Evolutionary conservation across 306 rosid genomes (phyloP).

Genomic region (Canavalia gladiata): DNA sequence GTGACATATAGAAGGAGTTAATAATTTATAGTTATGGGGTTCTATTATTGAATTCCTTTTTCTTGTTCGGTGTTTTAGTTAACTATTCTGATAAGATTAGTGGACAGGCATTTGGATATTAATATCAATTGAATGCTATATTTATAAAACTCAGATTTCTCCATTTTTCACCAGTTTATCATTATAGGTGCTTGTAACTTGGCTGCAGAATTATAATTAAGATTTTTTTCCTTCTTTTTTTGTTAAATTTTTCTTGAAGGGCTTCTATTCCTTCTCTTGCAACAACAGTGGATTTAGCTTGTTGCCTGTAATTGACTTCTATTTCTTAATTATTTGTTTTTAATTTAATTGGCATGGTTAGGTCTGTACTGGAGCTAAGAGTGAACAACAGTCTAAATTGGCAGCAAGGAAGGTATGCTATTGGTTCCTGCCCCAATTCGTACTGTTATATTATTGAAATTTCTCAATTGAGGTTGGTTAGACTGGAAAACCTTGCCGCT

Average conservation of each 20-base stretch:
- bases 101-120: not conserved
- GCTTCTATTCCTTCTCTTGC: not conserved
- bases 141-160: not conserved
- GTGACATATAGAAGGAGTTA: not conserved
- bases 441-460: constrained; percentile 13
- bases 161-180: not conserved
- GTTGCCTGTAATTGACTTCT: not conserved
- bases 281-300: not conserved
- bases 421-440: not conserved
- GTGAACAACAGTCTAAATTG: constrained; percentile 89
- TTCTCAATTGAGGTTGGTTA: constrained; percentile 5
- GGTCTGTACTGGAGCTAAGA: constrained; percentile 96
- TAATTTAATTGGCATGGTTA: constrained; percentile 48
- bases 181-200: constrained; percentile 6
- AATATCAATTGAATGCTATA: not conserved
- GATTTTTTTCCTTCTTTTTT: not conserved
- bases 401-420: constrained; percentile 90
- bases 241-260: not conserved
- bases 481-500: not conserved
- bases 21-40: not conserved
- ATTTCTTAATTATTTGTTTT: constrained; percentile 20
- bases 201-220: not conserved
- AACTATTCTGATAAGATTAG: not conserved
- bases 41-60: not conserved
- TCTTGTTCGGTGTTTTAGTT: not conserved